phyloP scores from a whole-genome alignment of 371 early-diverging fungal genomes.

The Mortierella sp. region DNA sequence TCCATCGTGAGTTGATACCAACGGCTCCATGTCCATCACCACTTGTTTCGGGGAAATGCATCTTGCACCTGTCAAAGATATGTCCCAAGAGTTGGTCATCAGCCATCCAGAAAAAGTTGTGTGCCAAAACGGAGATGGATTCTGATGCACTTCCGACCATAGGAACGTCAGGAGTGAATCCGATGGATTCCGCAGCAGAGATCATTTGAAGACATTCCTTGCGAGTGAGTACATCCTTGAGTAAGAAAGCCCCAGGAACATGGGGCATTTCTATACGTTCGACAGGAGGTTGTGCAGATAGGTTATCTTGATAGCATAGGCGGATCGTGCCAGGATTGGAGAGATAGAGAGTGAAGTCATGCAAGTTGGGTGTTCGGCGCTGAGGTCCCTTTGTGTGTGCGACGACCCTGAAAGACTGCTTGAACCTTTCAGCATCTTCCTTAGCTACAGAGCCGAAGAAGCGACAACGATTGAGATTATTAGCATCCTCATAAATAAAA shows the following conservation, averaged over 20 bases:
- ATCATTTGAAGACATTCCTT: slow-evolving; percentile 65
- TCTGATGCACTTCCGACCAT: slow-evolving; percentile 59
- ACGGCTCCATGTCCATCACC: slow-evolving; percentile 53
- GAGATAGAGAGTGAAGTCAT: slow-evolving; percentile 64
- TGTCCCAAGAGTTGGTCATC: slow-evolving; percentile 59
- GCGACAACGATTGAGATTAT: not conserved
- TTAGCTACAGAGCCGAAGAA: slow-evolving; percentile 23
- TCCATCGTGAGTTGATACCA: slow-evolving; percentile 68
- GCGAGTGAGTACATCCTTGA: slow-evolving; percentile 62
- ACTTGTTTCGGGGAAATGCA: slow-evolving; percentile 58
- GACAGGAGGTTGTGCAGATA: slow-evolving; percentile 41
- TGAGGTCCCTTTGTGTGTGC: slow-evolving; percentile 60
- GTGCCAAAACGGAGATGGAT: slow-evolving; percentile 62
- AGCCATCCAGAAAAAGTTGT: slow-evolving; percentile 72
- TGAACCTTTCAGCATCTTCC: slow-evolving; percentile 50
- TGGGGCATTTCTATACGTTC: slow-evolving; percentile 59
- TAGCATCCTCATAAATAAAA: not conserved
- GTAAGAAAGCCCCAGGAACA: slow-evolving; percentile 63
- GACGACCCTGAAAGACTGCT: slow-evolving; percentile 59
- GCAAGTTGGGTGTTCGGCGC: slow-evolving; percentile 64
- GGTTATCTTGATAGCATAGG: slow-evolving; percentile 34
- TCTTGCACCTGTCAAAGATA: slow-evolving; percentile 60
- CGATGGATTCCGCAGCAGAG: slow-evolving; percentile 62
- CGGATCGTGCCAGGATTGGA: slow-evolving; percentile 62
- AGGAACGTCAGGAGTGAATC: slow-evolving; percentile 71